Evolutionary conservation across 805 yeast species (phyloP).

Genomic region (Osmozyma mogii): DNA sequence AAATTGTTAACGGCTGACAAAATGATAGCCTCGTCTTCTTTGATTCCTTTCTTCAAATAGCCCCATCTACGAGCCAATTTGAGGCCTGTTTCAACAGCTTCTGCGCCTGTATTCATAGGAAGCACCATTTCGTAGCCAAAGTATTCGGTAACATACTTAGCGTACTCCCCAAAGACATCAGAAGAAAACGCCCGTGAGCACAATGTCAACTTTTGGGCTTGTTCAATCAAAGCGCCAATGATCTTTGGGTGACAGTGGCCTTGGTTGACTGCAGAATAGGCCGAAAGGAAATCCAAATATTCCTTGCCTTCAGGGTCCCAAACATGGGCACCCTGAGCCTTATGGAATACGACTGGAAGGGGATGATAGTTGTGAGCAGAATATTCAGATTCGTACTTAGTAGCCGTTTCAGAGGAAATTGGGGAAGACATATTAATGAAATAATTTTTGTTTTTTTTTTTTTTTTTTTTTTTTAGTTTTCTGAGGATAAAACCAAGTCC

Average conservation of each 20-base stretch:
- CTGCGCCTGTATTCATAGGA: conserved; percentile 99
- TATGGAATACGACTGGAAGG: conserved; percentile 85
- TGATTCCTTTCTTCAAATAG: conserved; percentile 76
- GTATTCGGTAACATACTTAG: conserved; percentile 81
- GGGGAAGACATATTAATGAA: conserved; percentile 1
- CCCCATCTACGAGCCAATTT: conserved; percentile 98
- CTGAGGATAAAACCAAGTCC: background rate
- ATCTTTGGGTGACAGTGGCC: conserved; percentile 98
- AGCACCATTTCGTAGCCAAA: conserved; percentile 87
- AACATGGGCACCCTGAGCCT: conserved; percentile 84
- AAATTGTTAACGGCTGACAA: conserved; percentile 84
- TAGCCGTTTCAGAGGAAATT: conserved; percentile 59
- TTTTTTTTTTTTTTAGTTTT: no score
- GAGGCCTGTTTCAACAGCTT: conserved; percentile 93
- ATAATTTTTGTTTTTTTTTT: background rate
- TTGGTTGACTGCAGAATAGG: conserved; percentile 95
- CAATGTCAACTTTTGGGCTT: conserved; percentile 75
- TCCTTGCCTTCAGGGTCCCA: conserved; percentile 98
- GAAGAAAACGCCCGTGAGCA: conserved; percentile 91
- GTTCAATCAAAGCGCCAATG: conserved; percentile 75
- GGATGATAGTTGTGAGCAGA: conserved; percentile 98
- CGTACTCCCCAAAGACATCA: conserved; percentile 78
- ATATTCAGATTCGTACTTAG: conserved; percentile 62
- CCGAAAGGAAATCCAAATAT: conserved; percentile 86
- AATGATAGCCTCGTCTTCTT: conserved; percentile 76